Conservation (phyloP, 208 protist genomes). For the Histomonas meleagridis region DNA sequence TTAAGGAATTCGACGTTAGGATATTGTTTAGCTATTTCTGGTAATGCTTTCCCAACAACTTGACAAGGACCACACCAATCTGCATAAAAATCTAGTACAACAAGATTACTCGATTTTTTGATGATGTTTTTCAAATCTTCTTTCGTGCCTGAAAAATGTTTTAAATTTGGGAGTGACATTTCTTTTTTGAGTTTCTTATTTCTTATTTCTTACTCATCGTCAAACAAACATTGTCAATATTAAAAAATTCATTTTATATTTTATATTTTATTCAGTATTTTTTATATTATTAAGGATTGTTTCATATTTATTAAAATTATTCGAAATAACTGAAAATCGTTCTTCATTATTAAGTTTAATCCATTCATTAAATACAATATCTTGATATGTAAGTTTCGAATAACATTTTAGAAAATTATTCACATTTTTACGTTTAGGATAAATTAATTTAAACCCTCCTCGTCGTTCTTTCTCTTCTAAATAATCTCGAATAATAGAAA, state of each 20-base stretch:
- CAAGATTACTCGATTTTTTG: background rate
- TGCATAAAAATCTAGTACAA: slow-evolving; percentile 23
- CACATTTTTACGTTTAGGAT: background rate
- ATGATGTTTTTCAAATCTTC: background rate
- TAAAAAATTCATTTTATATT: too few relatives aligned
- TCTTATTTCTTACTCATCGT: too few relatives aligned
- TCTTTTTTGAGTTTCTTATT: too few relatives aligned
- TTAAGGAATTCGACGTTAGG: slow-evolving; percentile 19
- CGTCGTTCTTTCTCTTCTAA: background rate
- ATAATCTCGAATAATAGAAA: background rate
- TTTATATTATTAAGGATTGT: too few relatives aligned
- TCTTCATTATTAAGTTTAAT: background rate
- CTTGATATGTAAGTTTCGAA: background rate
- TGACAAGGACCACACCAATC: slow-evolving; percentile 20
- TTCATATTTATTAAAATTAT: too few relatives aligned
- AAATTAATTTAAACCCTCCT: background rate
- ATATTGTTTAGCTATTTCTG: background rate
- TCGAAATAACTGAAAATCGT: background rate
- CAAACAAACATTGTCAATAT: too few relatives aligned
- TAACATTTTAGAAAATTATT: background rate
- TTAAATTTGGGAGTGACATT: background rate
- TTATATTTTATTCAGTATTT: too few relatives aligned
- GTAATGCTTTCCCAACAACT: background rate
- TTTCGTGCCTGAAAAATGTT: background rate
- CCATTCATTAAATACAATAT: background rate